phyloP scores from a whole-genome alignment of 495 filamentous ascomycete species.

The Ramalina intermedia region DNA sequence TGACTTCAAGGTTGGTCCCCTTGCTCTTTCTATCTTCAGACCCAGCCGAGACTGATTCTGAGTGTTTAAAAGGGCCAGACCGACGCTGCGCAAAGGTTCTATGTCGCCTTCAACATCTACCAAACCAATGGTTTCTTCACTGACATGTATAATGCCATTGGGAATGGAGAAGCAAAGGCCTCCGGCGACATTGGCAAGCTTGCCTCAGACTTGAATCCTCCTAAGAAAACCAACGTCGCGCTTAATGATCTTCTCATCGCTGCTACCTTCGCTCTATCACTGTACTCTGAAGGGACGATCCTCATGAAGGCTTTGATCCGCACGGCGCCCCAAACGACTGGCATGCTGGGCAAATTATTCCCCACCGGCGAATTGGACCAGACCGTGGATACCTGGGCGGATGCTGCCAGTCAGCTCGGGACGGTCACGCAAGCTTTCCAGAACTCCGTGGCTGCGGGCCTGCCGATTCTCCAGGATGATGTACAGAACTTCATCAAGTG shows the following conservation, averaged over 20 bases:
- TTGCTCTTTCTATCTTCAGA: neutral
- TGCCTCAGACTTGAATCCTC: conserved; percentile 1
- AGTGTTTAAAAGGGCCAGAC: neutral
- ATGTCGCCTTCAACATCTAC: conserved; percentile 9
- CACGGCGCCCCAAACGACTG: neutral
- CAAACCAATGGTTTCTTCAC: conserved; percentile 7
- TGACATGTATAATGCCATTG: conserved; percentile 4
- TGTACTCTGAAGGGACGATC: neutral
- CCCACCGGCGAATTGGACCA: neutral
- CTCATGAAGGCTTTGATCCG: neutral
- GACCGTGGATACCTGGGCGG: neutral
- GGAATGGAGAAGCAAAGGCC: conserved; percentile 1
- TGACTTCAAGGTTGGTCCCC: neutral
- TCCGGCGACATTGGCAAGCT: conserved; percentile 1
- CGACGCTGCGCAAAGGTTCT: neutral
- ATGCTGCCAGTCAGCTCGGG: neutral
- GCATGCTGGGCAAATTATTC: neutral
- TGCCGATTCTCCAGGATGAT: conserved; percentile 2
- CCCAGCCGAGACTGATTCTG: neutral
- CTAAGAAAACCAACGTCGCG: neutral
- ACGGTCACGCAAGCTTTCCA: neutral
- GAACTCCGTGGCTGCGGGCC: neutral
- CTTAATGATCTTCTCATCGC: conserved; percentile 7
- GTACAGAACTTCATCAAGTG: conserved; percentile 1
- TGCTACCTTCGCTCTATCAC: neutral